These are phyloP conservation scores for Fraxinus quadrangulata DNA, from an alignment of 257 asterid species.

Conservation along the genomic window DNA sequence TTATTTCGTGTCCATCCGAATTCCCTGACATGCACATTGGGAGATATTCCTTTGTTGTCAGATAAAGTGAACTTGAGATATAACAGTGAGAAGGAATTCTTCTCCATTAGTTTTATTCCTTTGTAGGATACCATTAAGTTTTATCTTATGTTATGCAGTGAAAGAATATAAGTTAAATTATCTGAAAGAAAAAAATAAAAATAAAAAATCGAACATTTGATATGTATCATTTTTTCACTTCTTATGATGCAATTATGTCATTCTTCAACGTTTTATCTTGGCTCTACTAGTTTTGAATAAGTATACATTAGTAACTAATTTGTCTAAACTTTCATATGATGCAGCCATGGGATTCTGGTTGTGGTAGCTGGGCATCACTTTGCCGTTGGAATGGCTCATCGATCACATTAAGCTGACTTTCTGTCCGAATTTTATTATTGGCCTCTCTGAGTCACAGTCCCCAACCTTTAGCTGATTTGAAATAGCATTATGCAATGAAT, in stretches of 20 bases:
- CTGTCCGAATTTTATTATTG: neutral
- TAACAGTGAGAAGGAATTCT: neutral
- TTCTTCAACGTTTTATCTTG: neutral
- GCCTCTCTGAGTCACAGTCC: neutral
- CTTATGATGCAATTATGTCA: neutral
- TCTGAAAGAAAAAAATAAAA: neutral
- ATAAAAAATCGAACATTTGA: neutral
- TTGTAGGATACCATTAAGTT: neutral
- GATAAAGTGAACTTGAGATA: too few relatives aligned
- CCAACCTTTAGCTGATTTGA: neutral
- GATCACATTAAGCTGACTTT: conserved; percentile 71
- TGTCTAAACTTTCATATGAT: conserved; percentile 1
- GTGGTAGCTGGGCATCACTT: conserved; percentile 85
- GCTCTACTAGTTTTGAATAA: too few relatives aligned
- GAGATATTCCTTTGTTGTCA: neutral
- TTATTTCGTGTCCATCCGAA: neutral
- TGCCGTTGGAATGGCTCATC: conserved; percentile 99
- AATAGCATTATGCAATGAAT: neutral
- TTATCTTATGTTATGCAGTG: neutral
- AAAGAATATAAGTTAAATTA: neutral
- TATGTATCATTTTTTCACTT: neutral
- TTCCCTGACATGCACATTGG: neutral
- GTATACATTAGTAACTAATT: neutral
- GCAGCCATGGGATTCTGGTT: conserved; percentile 90
- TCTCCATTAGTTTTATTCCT: neutral